Evolutionary conservation across 2,329 filamentous ascomycete genomes (phyloP).

Genomic region (Beauveria caledonica): DNA sequence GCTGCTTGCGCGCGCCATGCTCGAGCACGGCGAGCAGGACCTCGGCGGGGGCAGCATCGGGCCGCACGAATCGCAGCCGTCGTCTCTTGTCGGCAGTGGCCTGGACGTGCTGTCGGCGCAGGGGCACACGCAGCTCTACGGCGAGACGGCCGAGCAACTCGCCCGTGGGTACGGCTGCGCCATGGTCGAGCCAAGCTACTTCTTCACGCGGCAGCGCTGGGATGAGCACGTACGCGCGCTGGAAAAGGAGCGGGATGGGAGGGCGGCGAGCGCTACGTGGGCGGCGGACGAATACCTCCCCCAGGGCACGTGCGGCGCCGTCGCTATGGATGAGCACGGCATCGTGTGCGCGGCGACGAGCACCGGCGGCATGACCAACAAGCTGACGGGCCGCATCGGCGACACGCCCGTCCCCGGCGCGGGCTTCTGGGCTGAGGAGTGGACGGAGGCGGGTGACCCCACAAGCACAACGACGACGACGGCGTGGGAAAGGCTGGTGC

Average conservation of each 20-base stretch:
- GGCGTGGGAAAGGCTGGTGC: conserved; percentile 13
- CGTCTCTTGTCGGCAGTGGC: not conserved
- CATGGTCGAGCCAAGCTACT: conserved; percentile 62
- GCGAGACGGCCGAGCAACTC: conserved; percentile 58
- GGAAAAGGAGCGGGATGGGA: conserved; percentile 22
- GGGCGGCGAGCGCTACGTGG: conserved; percentile 34
- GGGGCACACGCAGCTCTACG: conserved; percentile 63
- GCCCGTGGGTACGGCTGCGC: conserved; percentile 62
- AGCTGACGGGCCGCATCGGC: conserved; percentile 74
- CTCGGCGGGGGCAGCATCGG: conserved; percentile 34
- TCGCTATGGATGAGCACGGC: conserved; percentile 70
- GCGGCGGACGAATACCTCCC: conserved; percentile 59
- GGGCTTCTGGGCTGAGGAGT: conserved; percentile 86
- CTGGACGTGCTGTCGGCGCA: conserved; percentile 49
- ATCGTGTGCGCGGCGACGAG: conserved; percentile 61
- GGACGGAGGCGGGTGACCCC: conserved; percentile 45
- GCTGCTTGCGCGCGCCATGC: conserved; percentile 59
- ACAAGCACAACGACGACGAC: conserved; percentile 15
- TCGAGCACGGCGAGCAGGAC: conserved; percentile 58
- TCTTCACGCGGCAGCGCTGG: conserved; percentile 71
- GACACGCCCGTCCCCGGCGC: conserved; percentile 79
- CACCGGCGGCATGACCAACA: conserved; percentile 80
- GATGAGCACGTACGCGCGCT: conserved; percentile 62
- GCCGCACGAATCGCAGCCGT: conserved; percentile 16
- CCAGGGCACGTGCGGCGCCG: conserved; percentile 78